Conservation (phyloP, 1,284 basidiomycete species). For the Trametes hirsuta region DNA sequence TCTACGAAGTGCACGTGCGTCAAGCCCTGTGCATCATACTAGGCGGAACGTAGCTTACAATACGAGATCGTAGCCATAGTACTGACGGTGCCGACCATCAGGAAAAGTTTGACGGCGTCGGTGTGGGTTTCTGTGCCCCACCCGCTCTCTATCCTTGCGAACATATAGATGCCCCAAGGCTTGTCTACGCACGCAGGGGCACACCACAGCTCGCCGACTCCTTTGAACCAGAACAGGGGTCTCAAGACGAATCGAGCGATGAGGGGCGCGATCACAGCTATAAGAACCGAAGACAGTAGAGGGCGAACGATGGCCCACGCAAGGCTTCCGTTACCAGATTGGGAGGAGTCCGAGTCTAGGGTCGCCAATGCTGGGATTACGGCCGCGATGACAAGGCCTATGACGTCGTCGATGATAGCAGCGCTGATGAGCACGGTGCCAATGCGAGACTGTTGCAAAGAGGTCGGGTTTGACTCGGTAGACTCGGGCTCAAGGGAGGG, state of each 20-base stretch:
- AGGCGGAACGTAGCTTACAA: constrained; percentile 17
- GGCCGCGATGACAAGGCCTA: constrained; percentile 54
- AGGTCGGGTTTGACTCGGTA: background rate
- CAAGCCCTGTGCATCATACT: background rate
- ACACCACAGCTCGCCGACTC: constrained; percentile 31
- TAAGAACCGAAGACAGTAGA: constrained; percentile 41
- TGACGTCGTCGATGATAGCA: constrained; percentile 57
- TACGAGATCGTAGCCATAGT: constrained; percentile 31
- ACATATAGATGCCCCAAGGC: constrained; percentile 22
- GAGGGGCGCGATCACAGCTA: constrained; percentile 36
- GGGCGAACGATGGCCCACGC: constrained; percentile 45
- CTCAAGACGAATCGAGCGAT: constrained; percentile 32
- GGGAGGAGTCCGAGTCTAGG: constrained; percentile 8
- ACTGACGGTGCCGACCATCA: constrained; percentile 28
- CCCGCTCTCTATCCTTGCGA: background rate
- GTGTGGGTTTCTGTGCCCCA: constrained; percentile 31
- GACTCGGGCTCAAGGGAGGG: background rate
- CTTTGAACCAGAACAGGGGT: constrained; percentile 32
- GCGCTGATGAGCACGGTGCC: constrained; percentile 54
- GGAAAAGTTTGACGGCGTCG: constrained; percentile 27
- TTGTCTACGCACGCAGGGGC: constrained; percentile 22
- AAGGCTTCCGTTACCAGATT: constrained; percentile 8
- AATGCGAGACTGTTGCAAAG: constrained; percentile 46
- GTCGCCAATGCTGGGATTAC: constrained; percentile 43
- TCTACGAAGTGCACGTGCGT: constrained; percentile 17